Conservation (phyloP, 352 stramenopile species). For the Halophytophthora batemanensis region DNA sequence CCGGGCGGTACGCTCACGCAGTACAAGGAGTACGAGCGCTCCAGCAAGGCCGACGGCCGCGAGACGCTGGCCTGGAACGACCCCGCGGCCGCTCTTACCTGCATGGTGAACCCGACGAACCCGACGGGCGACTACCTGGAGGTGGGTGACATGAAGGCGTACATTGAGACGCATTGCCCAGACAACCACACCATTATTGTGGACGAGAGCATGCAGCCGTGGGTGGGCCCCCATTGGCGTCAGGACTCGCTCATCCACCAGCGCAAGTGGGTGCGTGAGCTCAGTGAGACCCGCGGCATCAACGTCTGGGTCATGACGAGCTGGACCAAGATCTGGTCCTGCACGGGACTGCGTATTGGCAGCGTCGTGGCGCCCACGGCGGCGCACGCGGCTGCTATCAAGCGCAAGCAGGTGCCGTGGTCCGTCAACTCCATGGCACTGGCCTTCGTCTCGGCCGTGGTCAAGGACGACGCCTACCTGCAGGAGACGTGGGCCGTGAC, state of each 20-base stretch:
- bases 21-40: slow-evolving; percentile 89
- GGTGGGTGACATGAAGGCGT: slow-evolving; percentile 79
- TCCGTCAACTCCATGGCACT: slow-evolving; percentile 91
- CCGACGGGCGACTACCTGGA: slow-evolving; percentile 87
- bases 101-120: slow-evolving; percentile 89
- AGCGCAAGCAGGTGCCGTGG: slow-evolving; percentile 91
- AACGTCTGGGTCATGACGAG: slow-evolving; percentile 92
- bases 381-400: slow-evolving; percentile 75
- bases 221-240: slow-evolving; percentile 82
- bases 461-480: slow-evolving; percentile 77
- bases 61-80: slow-evolving; percentile 79
- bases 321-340: slow-evolving; percentile 93
- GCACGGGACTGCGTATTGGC: slow-evolving; percentile 85
- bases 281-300: slow-evolving; percentile 74
- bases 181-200: slow-evolving; percentile 90
- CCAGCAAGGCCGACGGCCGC: slow-evolving; percentile 75
- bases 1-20: slow-evolving; percentile 70
- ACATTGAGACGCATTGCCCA: slow-evolving; percentile 82
- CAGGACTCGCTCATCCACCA: slow-evolving; percentile 86
- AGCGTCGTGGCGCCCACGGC: slow-evolving; percentile 83
- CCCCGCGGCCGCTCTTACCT: slow-evolving; percentile 69
- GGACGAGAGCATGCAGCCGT: slow-evolving; percentile 91
- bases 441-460: slow-evolving; percentile 80
- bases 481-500: slow-evolving; percentile 84
- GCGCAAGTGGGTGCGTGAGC: slow-evolving; percentile 72